These are phyloP conservation scores for Neurospora tetraspora DNA, from an alignment of 495 filamentous ascomycete species.

Conservation along the genomic window DNA sequence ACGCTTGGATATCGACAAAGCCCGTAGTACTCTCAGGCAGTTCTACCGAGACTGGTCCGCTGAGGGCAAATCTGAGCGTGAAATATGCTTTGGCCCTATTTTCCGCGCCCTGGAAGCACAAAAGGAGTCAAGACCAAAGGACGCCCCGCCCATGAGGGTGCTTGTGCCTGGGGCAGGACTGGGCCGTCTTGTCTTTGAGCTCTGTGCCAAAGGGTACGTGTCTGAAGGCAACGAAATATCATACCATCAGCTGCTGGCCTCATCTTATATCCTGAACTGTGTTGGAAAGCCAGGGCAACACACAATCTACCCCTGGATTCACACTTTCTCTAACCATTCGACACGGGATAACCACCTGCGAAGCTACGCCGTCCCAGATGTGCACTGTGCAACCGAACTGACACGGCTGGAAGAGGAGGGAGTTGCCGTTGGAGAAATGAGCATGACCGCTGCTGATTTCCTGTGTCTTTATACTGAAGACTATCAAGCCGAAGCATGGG, in stretches of 20 bases:
- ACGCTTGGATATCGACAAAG: conserved; percentile 71
- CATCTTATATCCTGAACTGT: conserved; percentile 73
- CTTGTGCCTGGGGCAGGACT: conserved; percentile 86
- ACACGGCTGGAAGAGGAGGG: conserved; percentile 11
- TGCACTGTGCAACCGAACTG: conserved; percentile 56
- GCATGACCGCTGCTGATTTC: conserved; percentile 82
- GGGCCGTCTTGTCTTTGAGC: conserved; percentile 76
- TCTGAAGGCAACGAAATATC: conserved; percentile 93
- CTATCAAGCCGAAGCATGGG: conserved; percentile 50
- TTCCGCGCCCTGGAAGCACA: conserved; percentile 49
- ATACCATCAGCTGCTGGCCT: conserved; percentile 83
- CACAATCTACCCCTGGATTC: conserved; percentile 70
- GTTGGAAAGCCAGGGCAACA: conserved; percentile 37
- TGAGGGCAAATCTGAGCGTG: conserved; percentile 63
- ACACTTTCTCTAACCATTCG: conserved; percentile 70
- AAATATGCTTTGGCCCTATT: conserved; percentile 65
- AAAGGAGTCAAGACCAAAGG: conserved; percentile 27
- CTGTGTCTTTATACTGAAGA: conserved; percentile 58
- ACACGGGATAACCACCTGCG: conserved; percentile 61
- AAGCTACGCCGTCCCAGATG: conserved; percentile 62
- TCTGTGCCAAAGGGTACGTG: conserved; percentile 62
- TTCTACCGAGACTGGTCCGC: conserved; percentile 93
- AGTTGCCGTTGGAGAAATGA: conserved; percentile 51
- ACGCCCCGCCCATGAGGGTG: conserved; percentile 44
- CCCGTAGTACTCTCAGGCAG: conserved; percentile 78